These are phyloP conservation scores for Podaxis carcinomalis DNA, from an alignment of 768 basidiomycete species.

Conservation along the genomic window DNA sequence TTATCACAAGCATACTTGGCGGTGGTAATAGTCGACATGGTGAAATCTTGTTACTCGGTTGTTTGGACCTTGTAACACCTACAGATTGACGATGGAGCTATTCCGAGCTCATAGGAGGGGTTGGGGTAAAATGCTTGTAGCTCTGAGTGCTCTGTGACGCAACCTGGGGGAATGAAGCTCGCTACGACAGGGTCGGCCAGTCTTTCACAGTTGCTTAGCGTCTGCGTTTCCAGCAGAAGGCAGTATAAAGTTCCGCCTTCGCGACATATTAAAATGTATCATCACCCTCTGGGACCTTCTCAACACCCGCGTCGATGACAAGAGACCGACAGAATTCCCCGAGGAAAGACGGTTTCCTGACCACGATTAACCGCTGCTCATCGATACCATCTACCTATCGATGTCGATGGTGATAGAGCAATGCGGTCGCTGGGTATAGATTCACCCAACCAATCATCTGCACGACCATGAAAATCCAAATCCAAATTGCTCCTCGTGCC, in stretches of 20 bases:
- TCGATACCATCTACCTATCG: neutral
- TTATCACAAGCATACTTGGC: neutral
- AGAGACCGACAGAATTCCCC: neutral
- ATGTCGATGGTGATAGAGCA: neutral
- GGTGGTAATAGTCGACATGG: neutral
- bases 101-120: neutral
- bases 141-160: neutral
- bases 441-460: neutral
- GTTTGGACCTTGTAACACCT: neutral
- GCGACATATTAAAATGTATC: neutral
- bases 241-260: neutral
- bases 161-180: neutral
- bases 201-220: neutral
- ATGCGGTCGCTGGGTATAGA: neutral
- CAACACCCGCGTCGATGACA: neutral
- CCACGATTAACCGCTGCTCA: neutral
- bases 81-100: neutral
- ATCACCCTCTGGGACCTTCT: neutral
- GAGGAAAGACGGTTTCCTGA: neutral
- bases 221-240: neutral
- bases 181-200: neutral
- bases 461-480: neutral
- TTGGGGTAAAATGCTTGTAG: neutral
- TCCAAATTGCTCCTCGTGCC: neutral
- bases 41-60: neutral